Base-by-base conservation (phyloP, 2,329 filamentous ascomycete species). In the Aspergillus thermomutatus region DNA sequence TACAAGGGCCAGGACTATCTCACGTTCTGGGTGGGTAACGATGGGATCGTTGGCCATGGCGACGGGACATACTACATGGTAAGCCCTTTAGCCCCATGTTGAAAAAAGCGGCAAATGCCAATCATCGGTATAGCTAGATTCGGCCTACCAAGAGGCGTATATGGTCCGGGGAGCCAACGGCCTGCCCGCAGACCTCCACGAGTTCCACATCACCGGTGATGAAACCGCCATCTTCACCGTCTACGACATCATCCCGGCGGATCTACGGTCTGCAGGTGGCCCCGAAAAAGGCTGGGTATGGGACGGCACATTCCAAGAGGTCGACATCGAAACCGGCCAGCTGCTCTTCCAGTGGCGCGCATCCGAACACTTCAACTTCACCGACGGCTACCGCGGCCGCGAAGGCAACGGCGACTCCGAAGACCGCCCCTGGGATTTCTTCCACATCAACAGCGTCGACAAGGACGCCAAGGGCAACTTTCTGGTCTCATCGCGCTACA, bases 391-490 rank as follows among this genome's bases (percentile, higher is more conserved):
- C 28, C 59, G 66, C n/a, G 51, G 50, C n/a, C 56, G 55, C 26
- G 62, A 66, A 26, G 54, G 54, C 4, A 54, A 57, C 17, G 65
- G 66, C 19, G 58, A 59, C 9, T 59, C 45, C n/a, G 21, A 61
- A 54, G 50, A 53, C 3, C 21, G 56, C 8, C 65, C 79, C 1
- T 83, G 77, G 73, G 82, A 84, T 62, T 83, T 79, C 66, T 82
- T 83, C 69, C 82, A 83, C 65, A 78, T 84, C 66, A 83, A 82
- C 67, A 80, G 78, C 46, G 72, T 82, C 55, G 78, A 80, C 64
- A 82, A 82, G 66, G 79, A 81, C 59, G 59, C 64, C 3, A 69
- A 74, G 1, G 80, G 76, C 10, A 75, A 79, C 54, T 79, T 75
- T 46, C 66, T 78, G 3, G 65, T 81, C 46, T 81, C 77, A 0